Conservation (phyloP, 78 protist genomes). For the Cavenderia fasciculata region DNA sequence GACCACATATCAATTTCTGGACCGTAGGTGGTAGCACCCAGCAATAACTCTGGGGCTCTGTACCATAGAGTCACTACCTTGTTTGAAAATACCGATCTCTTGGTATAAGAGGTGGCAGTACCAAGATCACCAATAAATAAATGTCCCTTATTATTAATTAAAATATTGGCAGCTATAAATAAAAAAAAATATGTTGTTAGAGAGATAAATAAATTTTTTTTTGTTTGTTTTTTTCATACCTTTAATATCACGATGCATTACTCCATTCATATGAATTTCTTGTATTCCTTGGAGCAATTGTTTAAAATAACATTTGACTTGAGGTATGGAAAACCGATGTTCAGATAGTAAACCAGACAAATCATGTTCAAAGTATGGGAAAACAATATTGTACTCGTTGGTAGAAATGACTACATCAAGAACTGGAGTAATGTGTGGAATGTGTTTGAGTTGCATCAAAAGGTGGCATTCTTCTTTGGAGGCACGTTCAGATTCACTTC, state of each 20-base stretch:
- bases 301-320: conserved; percentile 63
- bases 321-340: conserved; percentile 58
- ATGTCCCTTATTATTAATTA: conserved; percentile 65
- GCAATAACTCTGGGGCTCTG: conserved; percentile 91
- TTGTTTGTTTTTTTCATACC: conserved; percentile 7
- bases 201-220: neutral
- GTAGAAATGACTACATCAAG: conserved; percentile 37
- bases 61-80: conserved; percentile 88
- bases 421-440: conserved; percentile 65
- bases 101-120: conserved; percentile 59
- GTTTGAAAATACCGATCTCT: conserved; percentile 45
- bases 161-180: conserved; percentile 62
- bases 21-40: conserved; percentile 84
- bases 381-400: conserved; percentile 43
- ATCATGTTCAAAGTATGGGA: conserved; percentile 76
- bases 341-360: conserved; percentile 62
- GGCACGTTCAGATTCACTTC: conserved; percentile 53
- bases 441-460: conserved; percentile 43
- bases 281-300: conserved; percentile 56
- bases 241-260: conserved; percentile 82
- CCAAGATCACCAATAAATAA: conserved; percentile 77
- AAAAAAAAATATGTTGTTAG: neutral
- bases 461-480: conserved; percentile 56
- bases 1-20: conserved; percentile 90
- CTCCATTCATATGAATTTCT: conserved; percentile 67